Evolutionary conservation across 805 yeast genomes (phyloP), one percentile per base, ranked within the genome.

Genomic region (Nakazawaea wickerhamii): DNA sequence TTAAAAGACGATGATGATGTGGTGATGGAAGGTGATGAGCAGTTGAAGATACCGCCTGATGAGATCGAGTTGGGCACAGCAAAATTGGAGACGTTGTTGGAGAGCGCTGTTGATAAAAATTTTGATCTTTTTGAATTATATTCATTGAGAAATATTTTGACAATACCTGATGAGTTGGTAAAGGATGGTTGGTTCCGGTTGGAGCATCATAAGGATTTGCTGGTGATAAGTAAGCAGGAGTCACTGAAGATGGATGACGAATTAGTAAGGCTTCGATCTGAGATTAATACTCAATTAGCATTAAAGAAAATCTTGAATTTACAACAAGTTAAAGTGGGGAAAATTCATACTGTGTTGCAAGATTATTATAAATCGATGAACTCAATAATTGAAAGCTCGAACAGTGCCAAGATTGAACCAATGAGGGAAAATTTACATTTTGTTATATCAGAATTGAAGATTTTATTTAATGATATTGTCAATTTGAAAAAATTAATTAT

Each of bases 71-170:
- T 73, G n/a, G 96, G 96, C 0, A 80, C 91, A 0, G 93, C 88
- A 0, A 79, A 82, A 55, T 62, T 89, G 32, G 96, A 89, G 53
- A 77, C 89, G 0, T 59, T 85, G 19, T 54, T 90, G 43, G 95
- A 85, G 54, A 74, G 77, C 47, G 72, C 81, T 1, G 83, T 89
- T 9, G 95, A 89, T 61, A 71, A 71, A 50, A 85, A 85, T 56
- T 89, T 87, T 58, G 97, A 90, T 59, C 82, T 82, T 57, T 79
- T 86, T 52, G 97, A 90, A 61, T 64, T 88, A 26, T 90, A 90
- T 60, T 75, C 85, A 2, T 63, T 87, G 39, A 65, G 96, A 54
- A 90, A 90, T 56, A 76, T 90, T 10, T 67, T 90, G 42, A 73
- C 73, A 10, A 65, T 90, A 14, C 95, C 96, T 0, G 61, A 61